A percentile compares a stretch with the other conserved stretches of the same genome.
These are phyloP conservation scores for Penicillium cinerascens DNA, from an alignment of 495 filamentous ascomycete species.

Conservation along the genomic window DNA sequence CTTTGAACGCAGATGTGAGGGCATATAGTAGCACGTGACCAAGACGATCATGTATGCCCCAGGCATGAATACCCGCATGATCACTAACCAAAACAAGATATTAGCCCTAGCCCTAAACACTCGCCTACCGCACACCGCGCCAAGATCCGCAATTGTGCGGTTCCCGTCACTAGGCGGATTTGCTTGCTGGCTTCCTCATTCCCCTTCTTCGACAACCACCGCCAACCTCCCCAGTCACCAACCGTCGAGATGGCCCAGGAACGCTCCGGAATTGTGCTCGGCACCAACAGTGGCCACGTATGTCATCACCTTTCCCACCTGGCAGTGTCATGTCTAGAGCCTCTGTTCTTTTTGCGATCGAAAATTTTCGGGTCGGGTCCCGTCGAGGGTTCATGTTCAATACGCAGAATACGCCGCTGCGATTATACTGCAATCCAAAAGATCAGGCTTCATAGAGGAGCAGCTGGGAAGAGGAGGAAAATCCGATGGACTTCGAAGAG, in stretches of 20 bases:
- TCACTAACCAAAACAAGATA: constrained; percentile 11
- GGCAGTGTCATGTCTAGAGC: constrained; percentile 5
- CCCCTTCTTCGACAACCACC: constrained; percentile 42
- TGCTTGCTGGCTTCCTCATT: constrained; percentile 35
- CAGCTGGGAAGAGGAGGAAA: not conserved
- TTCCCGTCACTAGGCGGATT: constrained; percentile 33
- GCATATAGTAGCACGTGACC: constrained; percentile 4
- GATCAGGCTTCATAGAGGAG: not conserved
- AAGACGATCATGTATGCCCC: not conserved
- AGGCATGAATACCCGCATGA: constrained; percentile 1
- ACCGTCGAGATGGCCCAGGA: constrained; percentile 58
- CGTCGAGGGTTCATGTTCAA: constrained; percentile 12
- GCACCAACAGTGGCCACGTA: constrained; percentile 90
- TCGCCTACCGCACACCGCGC: constrained; percentile 36
- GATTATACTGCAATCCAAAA: not conserved
- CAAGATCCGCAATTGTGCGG: constrained; percentile 34
- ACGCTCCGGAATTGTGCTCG: constrained; percentile 73
- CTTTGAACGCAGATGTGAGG: not conserved
- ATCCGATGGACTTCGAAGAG: not conserved
- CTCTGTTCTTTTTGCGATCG: constrained; percentile 22
- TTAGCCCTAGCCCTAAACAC: constrained; percentile 28
- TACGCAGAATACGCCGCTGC: not conserved
- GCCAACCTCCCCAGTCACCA: constrained; percentile 43
- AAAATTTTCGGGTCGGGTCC: constrained; percentile 14
- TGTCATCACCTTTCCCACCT: constrained; percentile 33